Evolutionary conservation across 305 asterid species (phyloP), one percentile per base, ranked within the genome.

Genomic region (Coffea humblotiana): DNA sequence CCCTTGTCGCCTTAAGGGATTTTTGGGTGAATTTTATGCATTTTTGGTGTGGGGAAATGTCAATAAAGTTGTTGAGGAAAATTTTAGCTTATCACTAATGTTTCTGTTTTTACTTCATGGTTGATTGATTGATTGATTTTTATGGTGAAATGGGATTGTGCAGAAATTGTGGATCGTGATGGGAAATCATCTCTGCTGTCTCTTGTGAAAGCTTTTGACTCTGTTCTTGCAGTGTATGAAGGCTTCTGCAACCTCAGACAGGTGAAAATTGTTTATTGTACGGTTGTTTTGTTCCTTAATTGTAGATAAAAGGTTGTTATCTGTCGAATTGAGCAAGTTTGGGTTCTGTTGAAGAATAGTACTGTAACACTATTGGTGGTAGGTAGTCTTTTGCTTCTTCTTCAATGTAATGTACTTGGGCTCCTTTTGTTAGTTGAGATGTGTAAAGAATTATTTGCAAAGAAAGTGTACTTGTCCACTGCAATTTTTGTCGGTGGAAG

Each of bases 211-310:
- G 92, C 94, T 54, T 96, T 92, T 67, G 99, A 96, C 80, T 88
- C 98, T 8, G 90, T 96, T 85, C 97, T 96, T 78, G 98, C 91
- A 48, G 99, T 93, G 72, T 96, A 94, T 74, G 97, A 92, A 85
- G 98, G 98, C 45, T 94, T 96, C 89, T 96, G 99, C 73, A 96
- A 96, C 86, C 90, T 96, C 69, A 96, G 92, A 83, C 98, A 96
- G 98, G 98, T 93, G 43, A 23, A 16, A 74, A 67, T 35, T 74
- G 61, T 32, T 14, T 19, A 21, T 75, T 49, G 64, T 27, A 21
- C 32, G 32, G 8, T 21, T n/a, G 56, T 54, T 60, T 21, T 29
- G 19, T 37, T 71, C 43, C 27, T 48, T 6, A 8, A 52, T 43
- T 71, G 51, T 47, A 47, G 37, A 45, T n/a, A 23, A 66, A 11